Evolutionary conservation across 768 basidiomycete genomes (phyloP).

Genomic region (Podaxis sp.): DNA sequence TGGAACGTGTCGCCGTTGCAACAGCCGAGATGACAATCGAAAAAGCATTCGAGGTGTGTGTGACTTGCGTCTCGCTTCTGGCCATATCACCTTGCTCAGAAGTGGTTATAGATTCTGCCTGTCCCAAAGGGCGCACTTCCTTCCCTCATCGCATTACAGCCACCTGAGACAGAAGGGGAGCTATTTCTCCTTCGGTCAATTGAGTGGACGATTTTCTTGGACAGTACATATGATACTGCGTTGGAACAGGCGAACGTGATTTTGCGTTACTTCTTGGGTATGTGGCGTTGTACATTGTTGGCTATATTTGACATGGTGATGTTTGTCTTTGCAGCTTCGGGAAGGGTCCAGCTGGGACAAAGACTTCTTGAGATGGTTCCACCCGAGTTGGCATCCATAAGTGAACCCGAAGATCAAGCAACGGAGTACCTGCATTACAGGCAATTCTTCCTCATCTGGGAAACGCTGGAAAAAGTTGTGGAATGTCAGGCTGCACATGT

Average conservation of each 20-base stretch:
- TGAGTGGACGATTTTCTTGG: slow-evolving; percentile 87
- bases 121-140: slow-evolving; percentile 54
- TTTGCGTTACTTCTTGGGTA: slow-evolving; percentile 86
- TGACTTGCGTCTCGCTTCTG: slow-evolving; percentile 1
- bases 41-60: slow-evolving; percentile 60
- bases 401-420: slow-evolving; percentile 66
- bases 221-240: slow-evolving; percentile 70
- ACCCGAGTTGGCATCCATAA: slow-evolving; percentile 52
- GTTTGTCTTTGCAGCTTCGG: slow-evolving; percentile 46
- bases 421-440: slow-evolving; percentile 77
- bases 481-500: slow-evolving; percentile 57
- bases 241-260: slow-evolving; percentile 87
- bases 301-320: neutral
- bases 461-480: slow-evolving; percentile 53
- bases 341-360: slow-evolving; percentile 67
- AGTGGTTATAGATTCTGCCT: slow-evolving; percentile 41
- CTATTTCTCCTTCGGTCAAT: slow-evolving; percentile 74
- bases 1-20: slow-evolving; percentile 71
- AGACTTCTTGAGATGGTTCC: slow-evolving; percentile 58
- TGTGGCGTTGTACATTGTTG: slow-evolving; percentile 16
- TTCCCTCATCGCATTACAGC: slow-evolving; percentile 52
- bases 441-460: slow-evolving; percentile 78
- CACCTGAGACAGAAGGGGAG: slow-evolving; percentile 54
- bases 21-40: slow-evolving; percentile 79
- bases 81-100: slow-evolving; percentile 1